A percentile compares a stretch with the other conserved stretches of the same genome.
Conservation (phyloP, 768 basidiomycete genomes). For the Tulasnella calospora region DNA sequence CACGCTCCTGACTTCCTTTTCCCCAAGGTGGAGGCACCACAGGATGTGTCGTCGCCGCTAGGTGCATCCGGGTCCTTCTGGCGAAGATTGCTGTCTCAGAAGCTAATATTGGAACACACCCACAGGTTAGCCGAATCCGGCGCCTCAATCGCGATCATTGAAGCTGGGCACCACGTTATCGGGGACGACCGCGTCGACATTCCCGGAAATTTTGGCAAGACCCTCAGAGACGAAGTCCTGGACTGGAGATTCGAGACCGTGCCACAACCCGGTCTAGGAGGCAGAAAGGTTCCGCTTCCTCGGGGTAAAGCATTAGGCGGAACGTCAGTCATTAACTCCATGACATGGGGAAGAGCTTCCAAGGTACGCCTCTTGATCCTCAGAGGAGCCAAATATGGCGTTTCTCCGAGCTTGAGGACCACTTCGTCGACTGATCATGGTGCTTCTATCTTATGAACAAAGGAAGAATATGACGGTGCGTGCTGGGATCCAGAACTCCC, state of each 20-base stretch:
- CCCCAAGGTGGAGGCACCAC: slow-evolving; percentile 21
- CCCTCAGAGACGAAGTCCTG: slow-evolving; percentile 6
- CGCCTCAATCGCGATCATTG: slow-evolving; percentile 12
- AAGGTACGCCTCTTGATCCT: neutral
- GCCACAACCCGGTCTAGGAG: slow-evolving; percentile 7
- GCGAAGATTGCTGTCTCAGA: neutral
- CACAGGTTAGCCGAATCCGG: slow-evolving; percentile 17
- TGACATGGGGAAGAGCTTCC: slow-evolving; percentile 28
- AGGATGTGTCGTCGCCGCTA: slow-evolving; percentile 21
- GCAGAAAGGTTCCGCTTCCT: slow-evolving; percentile 12
- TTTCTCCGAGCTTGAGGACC: neutral
- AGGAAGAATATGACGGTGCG: slow-evolving; percentile 29
- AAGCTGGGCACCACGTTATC: slow-evolving; percentile 16
- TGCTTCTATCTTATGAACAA: neutral
- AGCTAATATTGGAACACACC: neutral
- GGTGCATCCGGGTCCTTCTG: neutral
- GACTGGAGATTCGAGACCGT: slow-evolving; percentile 18
- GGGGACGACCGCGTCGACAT: slow-evolving; percentile 23
- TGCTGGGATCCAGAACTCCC: neutral
- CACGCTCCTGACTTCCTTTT: neutral
- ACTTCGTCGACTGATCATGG: neutral
- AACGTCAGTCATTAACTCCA: slow-evolving; percentile 25
- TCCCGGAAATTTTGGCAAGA: slow-evolving; percentile 20
- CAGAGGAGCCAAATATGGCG: neutral
- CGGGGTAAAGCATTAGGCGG: slow-evolving; percentile 27